A percentile compares a stretch with the other conserved stretches of the same genome.
phyloP scores from a whole-genome alignment of 495 filamentous ascomycete genomes.

The Penicillium riverlandense region DNA sequence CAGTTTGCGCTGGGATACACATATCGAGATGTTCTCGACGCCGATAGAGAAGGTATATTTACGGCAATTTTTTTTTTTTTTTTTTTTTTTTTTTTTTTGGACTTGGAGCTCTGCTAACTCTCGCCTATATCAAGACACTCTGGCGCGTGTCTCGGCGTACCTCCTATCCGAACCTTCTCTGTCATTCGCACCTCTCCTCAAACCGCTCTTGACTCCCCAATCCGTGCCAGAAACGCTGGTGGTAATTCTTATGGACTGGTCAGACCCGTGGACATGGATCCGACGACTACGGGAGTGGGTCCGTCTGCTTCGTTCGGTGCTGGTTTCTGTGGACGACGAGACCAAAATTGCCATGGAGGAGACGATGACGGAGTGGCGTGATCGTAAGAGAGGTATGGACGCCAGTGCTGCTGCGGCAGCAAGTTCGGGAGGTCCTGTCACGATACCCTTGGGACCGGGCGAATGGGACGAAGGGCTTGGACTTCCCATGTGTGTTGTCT shows the following conservation, averaged over 20 bases:
- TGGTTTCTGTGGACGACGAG: slow-evolving; percentile 66
- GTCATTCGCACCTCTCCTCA: slow-evolving; percentile 75
- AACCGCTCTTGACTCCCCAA: slow-evolving; percentile 77
- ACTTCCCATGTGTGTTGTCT: slow-evolving; percentile 84
- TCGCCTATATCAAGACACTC: slow-evolving; percentile 52
- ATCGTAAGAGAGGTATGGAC: slow-evolving; percentile 41
- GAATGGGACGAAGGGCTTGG: slow-evolving; percentile 93
- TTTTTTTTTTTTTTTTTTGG: too few species aligned
- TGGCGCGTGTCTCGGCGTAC: slow-evolving; percentile 87
- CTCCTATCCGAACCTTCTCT: slow-evolving; percentile 76
- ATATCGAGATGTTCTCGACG: slow-evolving; percentile 89
- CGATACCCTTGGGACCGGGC: slow-evolving; percentile 75
- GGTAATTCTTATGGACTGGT: slow-evolving; percentile 88
- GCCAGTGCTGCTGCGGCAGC: slow-evolving; percentile 24
- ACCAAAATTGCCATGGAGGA: slow-evolving; percentile 79
- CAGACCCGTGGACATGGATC: slow-evolving; percentile 86
- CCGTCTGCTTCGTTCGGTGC: slow-evolving; percentile 65
- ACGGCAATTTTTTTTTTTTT: too few species aligned
- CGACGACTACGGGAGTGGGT: slow-evolving; percentile 85
- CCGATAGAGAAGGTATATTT: slow-evolving; percentile 76
- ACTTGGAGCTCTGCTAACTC: too few species aligned
- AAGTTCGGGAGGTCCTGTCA: slow-evolving; percentile 47
- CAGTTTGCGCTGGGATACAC: slow-evolving; percentile 92
- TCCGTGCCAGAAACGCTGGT: slow-evolving; percentile 83
- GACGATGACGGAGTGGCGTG: slow-evolving; percentile 57